Evolutionary conservation across 2,329 filamentous ascomycete species (phyloP).

Genomic region (Metarhizium rileyi): DNA sequence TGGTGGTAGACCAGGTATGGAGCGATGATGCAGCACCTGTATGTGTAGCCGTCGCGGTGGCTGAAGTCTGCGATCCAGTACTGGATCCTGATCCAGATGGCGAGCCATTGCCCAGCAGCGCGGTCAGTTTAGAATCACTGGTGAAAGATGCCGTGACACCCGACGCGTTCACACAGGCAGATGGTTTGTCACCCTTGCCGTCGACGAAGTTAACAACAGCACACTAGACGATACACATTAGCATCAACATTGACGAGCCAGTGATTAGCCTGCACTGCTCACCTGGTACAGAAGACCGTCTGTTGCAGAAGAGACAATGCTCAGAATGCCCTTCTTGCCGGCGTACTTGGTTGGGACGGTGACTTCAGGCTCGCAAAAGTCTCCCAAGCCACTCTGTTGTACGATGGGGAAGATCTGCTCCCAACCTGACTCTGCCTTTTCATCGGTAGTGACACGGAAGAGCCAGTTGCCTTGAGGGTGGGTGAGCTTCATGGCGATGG

Average conservation of each 20-base stretch:
- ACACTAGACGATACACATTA: conserved; percentile 30
- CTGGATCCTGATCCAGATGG: conserved; percentile 6
- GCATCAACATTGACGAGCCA: background rate
- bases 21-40: conserved; percentile 16
- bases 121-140: conserved; percentile 23
- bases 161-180: conserved; percentile 27
- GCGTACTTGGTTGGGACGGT: conserved; percentile 38
- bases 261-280: conserved; percentile 9
- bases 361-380: conserved; percentile 42
- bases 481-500: conserved; percentile 35
- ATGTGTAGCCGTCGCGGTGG: conserved; percentile 12
- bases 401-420: conserved; percentile 44
- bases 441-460: conserved; percentile 46
- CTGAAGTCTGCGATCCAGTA: conserved; percentile 10
- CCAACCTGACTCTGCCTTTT: conserved; percentile 39
- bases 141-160: conserved; percentile 19
- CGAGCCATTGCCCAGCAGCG: conserved; percentile 18
- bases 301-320: conserved; percentile 39
- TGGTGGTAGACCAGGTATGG: conserved; percentile 6
- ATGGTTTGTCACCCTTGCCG: conserved; percentile 21
- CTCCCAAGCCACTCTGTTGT: conserved; percentile 43
- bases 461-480: conserved; percentile 47
- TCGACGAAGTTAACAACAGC: conserved; percentile 45
- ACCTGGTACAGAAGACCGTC: conserved; percentile 52
- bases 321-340: conserved; percentile 45